Conservation (phyloP, 2,329 filamentous ascomycete genomes). For the Hirsutella minnesotensis region DNA sequence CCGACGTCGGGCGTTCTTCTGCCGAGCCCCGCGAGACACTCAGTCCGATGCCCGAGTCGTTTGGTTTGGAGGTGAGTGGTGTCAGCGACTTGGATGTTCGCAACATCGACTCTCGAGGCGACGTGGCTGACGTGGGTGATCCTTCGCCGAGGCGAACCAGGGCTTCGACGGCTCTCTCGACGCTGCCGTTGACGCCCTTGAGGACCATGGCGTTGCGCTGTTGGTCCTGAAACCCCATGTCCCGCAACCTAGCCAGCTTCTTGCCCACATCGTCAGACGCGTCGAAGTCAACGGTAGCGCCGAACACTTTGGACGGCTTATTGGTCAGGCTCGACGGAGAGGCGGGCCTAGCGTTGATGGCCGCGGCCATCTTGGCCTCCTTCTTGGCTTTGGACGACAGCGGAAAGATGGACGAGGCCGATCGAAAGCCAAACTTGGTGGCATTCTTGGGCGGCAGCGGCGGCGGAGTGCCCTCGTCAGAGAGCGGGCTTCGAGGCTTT, state of each 20-base stretch:
- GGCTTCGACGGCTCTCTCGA: conserved; percentile 78
- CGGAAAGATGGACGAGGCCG: conserved; percentile 56
- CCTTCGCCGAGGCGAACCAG: conserved; percentile 72
- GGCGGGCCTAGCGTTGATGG: conserved; percentile 14
- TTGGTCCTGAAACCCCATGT: conserved; percentile 86
- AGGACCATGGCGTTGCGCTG: conserved; percentile 72
- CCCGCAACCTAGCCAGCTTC: conserved; percentile 65
- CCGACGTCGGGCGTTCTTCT: conserved; percentile 24
- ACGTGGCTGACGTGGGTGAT: conserved; percentile 20
- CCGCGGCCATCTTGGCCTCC: conserved; percentile 24
- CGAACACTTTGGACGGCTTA: conserved; percentile 59
- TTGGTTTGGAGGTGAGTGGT: conserved; percentile 30
- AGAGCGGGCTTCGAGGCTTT: conserved; percentile 34
- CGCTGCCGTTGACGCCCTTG: conserved; percentile 70
- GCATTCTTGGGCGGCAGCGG: conserved; percentile 52
- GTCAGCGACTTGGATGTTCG: conserved; percentile 42
- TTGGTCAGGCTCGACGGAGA: conserved; percentile 33
- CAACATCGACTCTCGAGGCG: conserved; percentile 34
- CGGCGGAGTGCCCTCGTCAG: conserved; percentile 46
- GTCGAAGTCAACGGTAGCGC: conserved; percentile 49
- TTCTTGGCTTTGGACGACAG: conserved; percentile 50
- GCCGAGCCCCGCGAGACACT: conserved; percentile 17
- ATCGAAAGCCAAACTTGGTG: conserved; percentile 47
- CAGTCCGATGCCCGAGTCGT: conserved; percentile 19
- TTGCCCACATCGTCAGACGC: conserved; percentile 51